Conservation (phyloP, 1,139 yeast species). For the Saccharomyces hybrid region DNA sequence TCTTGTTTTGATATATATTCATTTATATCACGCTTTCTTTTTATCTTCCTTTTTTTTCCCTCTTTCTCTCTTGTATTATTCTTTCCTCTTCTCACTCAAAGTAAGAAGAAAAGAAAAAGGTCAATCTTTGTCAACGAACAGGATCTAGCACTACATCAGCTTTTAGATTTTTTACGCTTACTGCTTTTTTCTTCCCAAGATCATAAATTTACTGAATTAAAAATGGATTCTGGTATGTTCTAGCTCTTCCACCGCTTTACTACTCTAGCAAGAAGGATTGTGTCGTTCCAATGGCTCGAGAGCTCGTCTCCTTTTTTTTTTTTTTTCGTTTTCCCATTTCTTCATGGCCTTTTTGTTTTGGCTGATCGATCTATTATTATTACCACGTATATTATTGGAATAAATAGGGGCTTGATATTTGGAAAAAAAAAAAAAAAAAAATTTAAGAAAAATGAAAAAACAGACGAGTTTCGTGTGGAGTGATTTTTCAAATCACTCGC, state of each 20-base stretch:
- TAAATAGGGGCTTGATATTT: not conserved
- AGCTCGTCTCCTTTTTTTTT: not conserved
- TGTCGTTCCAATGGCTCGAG: not conserved
- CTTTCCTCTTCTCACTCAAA: not conserved
- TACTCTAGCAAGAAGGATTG: not conserved
- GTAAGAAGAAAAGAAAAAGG: not conserved
- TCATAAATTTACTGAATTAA: conserved; percentile 3
- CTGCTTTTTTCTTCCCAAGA: conserved; percentile 1
- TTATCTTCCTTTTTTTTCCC: not conserved
- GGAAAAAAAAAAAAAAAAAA: not conserved
- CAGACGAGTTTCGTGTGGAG: not conserved
- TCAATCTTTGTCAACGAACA: not conserved
- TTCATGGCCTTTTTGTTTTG: not conserved
- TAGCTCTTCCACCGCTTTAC: not conserved
- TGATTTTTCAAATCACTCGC: not conserved
- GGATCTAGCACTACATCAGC: not conserved
- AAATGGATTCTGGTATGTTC: conserved; percentile 26
- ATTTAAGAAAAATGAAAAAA: too few species aligned
- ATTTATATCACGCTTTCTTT: conserved; percentile 1
- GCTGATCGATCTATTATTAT: not conserved
- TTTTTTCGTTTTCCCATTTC: not conserved
- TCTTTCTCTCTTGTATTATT: not conserved
- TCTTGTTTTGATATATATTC: not conserved
- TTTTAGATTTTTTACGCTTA: not conserved
- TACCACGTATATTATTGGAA: not conserved